Evolutionary conservation across 768 basidiomycete genomes (phyloP), one percentile per base, ranked within the genome.

Genomic region (Phanerodontia chrysosporium): DNA sequence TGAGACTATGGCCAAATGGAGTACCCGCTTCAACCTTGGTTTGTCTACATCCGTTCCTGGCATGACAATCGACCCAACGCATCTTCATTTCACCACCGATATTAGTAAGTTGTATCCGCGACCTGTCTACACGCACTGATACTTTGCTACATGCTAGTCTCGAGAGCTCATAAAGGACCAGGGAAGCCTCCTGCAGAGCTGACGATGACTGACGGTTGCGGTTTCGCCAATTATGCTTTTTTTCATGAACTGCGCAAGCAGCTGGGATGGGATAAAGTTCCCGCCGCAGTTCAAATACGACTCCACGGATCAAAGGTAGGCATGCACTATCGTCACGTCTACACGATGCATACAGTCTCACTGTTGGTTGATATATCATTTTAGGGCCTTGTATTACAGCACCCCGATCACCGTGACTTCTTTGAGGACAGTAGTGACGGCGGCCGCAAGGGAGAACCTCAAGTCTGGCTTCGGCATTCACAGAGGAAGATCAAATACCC

Each of bases 201-300:
- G 65, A 65, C 62, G 7, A 81, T 89, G 74, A 90, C 89, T 0
- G 90, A 91, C 65, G 90, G 90, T 0, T 89, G 87, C 69, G 89
- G 90, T 0, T 74, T 82, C 27, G 84, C 89, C 2, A 91, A 88
- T 64, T 77, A 76, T 12, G 74, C 81, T 0, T 83, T 79, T 0
- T 70, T 87, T 25, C 49, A 61, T 5, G 2, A 18, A 6, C 53
- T 73, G 6, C 55, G 64, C 27, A 45, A 64, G 6, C 54, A 54
- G n/a, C 55, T 70, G 18, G 7, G 57, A 0, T 72, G 69, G 69
- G 49, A 51, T 21, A 58, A 28, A 58, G 32, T 39, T 35, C 73
- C 73, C 18, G 64, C 61, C 1, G 72, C 73, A 1, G 51, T 74
- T 6, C 73, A 74, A 45, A 61, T 62, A 30, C 67, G 73, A 2